Evolutionary conservation across 2,329 filamentous ascomycete species (phyloP).

Genomic region (Cyphellophora attinorum): DNA sequence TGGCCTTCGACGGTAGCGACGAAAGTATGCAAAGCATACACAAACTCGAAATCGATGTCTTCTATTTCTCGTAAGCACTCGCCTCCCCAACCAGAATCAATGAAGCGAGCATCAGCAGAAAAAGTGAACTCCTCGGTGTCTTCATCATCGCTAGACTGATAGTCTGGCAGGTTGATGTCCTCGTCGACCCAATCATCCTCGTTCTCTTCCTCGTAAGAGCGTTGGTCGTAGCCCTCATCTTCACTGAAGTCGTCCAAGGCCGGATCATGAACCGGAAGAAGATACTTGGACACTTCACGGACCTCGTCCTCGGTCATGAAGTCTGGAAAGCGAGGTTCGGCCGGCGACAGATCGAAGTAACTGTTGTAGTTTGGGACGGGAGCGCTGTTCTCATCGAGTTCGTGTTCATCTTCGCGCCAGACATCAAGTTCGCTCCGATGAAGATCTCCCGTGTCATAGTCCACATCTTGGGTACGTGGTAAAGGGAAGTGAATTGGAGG

Average conservation of each 20-base stretch:
- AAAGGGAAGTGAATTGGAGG: constrained; percentile 20
- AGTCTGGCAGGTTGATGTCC: constrained; percentile 30
- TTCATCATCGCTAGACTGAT: constrained; percentile 44
- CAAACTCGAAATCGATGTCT: constrained; percentile 99
- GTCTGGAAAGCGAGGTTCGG: not conserved
- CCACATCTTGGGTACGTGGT: constrained; percentile 24
- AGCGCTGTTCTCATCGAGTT: not conserved
- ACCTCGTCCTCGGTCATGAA: constrained; percentile 6
- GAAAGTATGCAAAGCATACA: constrained; percentile 96
- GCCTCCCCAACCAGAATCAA: constrained; percentile 65
- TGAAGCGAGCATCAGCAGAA: constrained; percentile 50
- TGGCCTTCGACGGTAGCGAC: constrained; percentile 96
- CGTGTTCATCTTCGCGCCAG: not conserved
- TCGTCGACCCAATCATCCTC: constrained; percentile 17
- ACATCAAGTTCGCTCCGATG: constrained; percentile 1
- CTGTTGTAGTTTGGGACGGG: not conserved
- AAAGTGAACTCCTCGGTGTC: constrained; percentile 51
- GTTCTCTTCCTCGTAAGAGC: constrained; percentile 8
- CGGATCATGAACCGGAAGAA: constrained; percentile 34
- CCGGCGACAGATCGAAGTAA: not conserved
- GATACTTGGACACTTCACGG: constrained; percentile 23
- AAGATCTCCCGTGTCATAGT: not conserved
- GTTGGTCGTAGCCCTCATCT: constrained; percentile 2
- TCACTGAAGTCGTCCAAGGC: constrained; percentile 23
- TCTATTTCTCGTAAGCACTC: constrained; percentile 89